Evolutionary conservation across 306 rosid species (phyloP).

Genomic region (Glycyrrhiza uralensis): DNA sequence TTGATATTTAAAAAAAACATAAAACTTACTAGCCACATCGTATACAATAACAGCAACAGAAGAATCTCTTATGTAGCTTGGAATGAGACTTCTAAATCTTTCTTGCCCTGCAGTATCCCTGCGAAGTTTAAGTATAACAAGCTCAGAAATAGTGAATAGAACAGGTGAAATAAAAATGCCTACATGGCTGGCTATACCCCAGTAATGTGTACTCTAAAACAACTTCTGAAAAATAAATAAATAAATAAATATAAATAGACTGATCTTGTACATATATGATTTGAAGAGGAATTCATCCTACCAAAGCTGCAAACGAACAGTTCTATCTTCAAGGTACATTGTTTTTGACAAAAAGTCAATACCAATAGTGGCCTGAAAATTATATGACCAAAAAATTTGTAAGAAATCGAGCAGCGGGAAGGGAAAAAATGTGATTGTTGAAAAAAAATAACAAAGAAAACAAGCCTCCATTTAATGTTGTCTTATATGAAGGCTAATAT

Average conservation of each 20-base stretch:
- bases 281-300: constrained; percentile 36
- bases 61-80: constrained; percentile 98
- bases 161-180: background rate
- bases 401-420: constrained; percentile 17
- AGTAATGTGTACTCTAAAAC: background rate
- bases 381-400: background rate
- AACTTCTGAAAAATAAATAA: background rate
- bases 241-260: background rate
- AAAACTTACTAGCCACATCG: constrained; percentile 84
- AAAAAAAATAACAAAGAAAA: background rate
- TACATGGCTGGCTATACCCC: background rate
- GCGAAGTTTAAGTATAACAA: constrained; percentile 19
- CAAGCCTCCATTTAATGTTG: background rate
- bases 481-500: background rate
- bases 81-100: constrained; percentile 97
- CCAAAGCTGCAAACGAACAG: constrained; percentile 99
- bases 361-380: constrained; percentile 91
- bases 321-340: constrained; percentile 99
- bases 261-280: background rate
- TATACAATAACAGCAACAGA: constrained; percentile 93
- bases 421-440: background rate
- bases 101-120: constrained; percentile 99
- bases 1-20: background rate
- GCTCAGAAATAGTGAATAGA: constrained; percentile 17
- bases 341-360: constrained; percentile 96